These are phyloP conservation scores for Musa itinerans DNA, from an alignment of 176 grass and related monocot species.

Conservation along the genomic window DNA sequence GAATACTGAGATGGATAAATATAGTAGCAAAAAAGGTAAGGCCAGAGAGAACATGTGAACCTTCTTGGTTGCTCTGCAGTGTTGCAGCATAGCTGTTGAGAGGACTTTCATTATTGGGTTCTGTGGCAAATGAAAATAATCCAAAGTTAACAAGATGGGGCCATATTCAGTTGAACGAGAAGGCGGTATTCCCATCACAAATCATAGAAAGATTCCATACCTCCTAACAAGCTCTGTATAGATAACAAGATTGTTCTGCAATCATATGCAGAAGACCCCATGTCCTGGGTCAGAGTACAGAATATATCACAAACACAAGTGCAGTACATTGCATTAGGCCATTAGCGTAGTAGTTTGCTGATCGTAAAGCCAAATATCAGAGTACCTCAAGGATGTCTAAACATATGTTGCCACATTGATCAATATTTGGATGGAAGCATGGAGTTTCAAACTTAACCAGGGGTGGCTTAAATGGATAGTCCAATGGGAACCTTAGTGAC, in stretches of 20 bases:
- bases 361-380: neutral
- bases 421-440: conserved; percentile 33
- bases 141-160: neutral
- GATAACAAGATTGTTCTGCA: conserved; percentile 26
- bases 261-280: conserved; percentile 35
- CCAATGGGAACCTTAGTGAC: conserved; percentile 20
- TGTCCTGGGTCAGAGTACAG: conserved; percentile 3
- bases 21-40: neutral
- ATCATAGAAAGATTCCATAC: neutral
- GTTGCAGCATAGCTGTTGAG: conserved; percentile 32
- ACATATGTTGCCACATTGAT: conserved; percentile 33
- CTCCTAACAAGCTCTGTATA: conserved; percentile 32
- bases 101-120: conserved; percentile 31
- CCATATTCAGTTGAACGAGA: neutral
- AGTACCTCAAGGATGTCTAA: conserved; percentile 30
- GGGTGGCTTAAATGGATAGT: conserved; percentile 33
- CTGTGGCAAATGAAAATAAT: conserved; percentile 5
- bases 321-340: neutral
- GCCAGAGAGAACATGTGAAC: neutral
- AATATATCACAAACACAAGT: neutral
- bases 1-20: neutral
- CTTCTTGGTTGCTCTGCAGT: conserved; percentile 31
- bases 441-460: conserved; percentile 29
- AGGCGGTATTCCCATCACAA: neutral
- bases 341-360: neutral